Base-by-base conservation (phyloP, 768 basidiomycete genomes). In the Rhizopogon vesiculosus region DNA sequence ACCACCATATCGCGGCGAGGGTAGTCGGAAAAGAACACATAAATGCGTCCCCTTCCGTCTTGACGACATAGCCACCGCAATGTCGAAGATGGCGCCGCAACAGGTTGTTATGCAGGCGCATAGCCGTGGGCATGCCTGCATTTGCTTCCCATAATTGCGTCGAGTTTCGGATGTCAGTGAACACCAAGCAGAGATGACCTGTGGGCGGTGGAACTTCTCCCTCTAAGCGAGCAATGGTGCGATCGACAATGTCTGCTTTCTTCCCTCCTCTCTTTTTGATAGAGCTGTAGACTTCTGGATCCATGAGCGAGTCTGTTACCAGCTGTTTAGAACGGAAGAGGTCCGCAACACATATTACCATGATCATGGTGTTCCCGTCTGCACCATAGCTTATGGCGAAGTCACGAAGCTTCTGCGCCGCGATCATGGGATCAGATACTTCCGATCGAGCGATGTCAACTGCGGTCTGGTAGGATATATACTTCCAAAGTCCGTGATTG, bases 41-140 rank as follows among this genome's bases (percentile, higher is more conserved):
- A 77, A 99, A 99, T 0, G 96, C 86, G 65, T 98, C 97, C 29
- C 97, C 97, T 85, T 99, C 97, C 10, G 97, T 99, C 74, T 99
- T 99, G 65, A 98, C 96, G 73, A 98, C 93, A 69, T 98, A 99
- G 1, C 97, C 97, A 29, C 94, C 94, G 63, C 94, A 95, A 42
- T 89, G 78, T 29, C 96, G 84, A 33, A 98, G 75, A 57, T 89
- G 86, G 6, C 95, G 81, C 19, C 97, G 85, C 45, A 98, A 78
- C 22, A 98, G 77, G 50, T 74, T 79, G 67, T 98, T 95, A 72
- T 99, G 97, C 61, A 93, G 71, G 28, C 85, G 84, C 79, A 97
- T 95, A 3, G 95, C 94, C 0, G 87, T 89, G 19, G 89, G 85
- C 95, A 98, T 99, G 3, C 95, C 94, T 0, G 89, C 83, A 63